These are phyloP conservation scores for Lantana camara DNA, from an alignment of 257 asterid species.

Conservation along the genomic window DNA sequence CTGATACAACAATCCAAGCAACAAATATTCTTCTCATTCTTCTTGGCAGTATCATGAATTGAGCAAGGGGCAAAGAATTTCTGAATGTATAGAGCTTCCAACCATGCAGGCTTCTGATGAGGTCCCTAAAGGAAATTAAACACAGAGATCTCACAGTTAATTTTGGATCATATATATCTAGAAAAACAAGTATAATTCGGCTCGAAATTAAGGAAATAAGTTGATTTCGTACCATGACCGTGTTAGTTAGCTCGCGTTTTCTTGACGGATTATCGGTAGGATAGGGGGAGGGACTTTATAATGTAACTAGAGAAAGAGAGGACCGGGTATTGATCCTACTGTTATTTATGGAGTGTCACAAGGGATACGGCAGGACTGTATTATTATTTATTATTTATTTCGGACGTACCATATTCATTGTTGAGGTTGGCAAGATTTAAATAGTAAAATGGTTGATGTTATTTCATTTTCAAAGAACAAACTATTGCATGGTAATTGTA, in stretches of 20 bases:
- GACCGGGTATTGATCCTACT: slow-evolving; percentile 41
- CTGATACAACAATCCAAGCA: slow-evolving; percentile 94
- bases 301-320: slow-evolving; percentile 43
- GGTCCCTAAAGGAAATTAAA: slow-evolving; percentile 42
- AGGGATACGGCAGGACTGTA: slow-evolving; percentile 33
- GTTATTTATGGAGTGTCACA: slow-evolving; percentile 60
- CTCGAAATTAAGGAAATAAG: neutral
- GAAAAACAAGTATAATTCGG: neutral
- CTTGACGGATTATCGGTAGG: neutral
- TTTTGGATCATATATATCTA: slow-evolving; percentile 24
- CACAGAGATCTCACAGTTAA: neutral
- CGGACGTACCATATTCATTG: neutral
- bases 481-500: no score
- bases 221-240: slow-evolving; percentile 53
- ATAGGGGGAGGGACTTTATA: slow-evolving; percentile 1
- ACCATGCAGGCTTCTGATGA: slow-evolving; percentile 77
- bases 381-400: neutral
- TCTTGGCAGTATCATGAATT: slow-evolving; percentile 77
- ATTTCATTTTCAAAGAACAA: no score
- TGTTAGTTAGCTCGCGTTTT: neutral
- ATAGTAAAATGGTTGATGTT: no score
- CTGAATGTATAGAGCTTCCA: slow-evolving; percentile 70
- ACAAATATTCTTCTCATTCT: slow-evolving; percentile 85
- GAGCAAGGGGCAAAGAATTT: slow-evolving; percentile 78
- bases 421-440: no score